Evolutionary conservation across 1,139 yeast genomes (phyloP), one percentile per base, ranked within the genome.

Genomic region (Saccharomycopsis hybrid): DNA sequence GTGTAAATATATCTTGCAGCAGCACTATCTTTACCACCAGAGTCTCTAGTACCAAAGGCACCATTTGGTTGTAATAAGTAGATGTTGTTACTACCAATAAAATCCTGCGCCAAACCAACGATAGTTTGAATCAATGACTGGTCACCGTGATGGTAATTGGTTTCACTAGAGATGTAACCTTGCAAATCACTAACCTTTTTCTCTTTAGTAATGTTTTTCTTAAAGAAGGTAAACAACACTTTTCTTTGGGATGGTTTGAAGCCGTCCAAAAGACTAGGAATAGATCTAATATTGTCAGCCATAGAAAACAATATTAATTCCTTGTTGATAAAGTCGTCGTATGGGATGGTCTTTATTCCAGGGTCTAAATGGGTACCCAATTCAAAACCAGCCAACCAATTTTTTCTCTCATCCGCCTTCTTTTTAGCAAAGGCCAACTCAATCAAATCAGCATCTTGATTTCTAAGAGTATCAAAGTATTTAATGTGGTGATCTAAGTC

Each of bases 21-120:
- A n/a, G 97, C 87, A 29, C 89, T 94, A 72, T 94, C 98, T 65
- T 94, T 94, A 71, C 99, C 99, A 67, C 99, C 98, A 36, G 89
- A 77, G 41, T 95, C 92, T 69, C 99, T 80, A 1, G 97, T 84
- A 76, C 99, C 99, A 65, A 94, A 94, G 31, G 90, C 85, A 73
- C 99, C 99, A 64, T 84, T 85, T 43, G 99, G 98, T 65, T 82
- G 76, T 58, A 94, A 72, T 46, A 88, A 62, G 63, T 94, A 86
- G 59, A 94, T 70, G 62, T 94, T 94, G 62, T 94, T 94, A 8
- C 96, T 77, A 7, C 99, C 99, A 51, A 92, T 85, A 62, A 86
- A 94, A 64, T 88, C 89, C 65, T 94, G 98, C 0, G 98, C 98
- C 63, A 94, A 69, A 25, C 96, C 95, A 60, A 92, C 80, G 62